phyloP scores from a whole-genome alignment of 2,329 filamentous ascomycete genomes.

The Tolypocladium amazonense region DNA sequence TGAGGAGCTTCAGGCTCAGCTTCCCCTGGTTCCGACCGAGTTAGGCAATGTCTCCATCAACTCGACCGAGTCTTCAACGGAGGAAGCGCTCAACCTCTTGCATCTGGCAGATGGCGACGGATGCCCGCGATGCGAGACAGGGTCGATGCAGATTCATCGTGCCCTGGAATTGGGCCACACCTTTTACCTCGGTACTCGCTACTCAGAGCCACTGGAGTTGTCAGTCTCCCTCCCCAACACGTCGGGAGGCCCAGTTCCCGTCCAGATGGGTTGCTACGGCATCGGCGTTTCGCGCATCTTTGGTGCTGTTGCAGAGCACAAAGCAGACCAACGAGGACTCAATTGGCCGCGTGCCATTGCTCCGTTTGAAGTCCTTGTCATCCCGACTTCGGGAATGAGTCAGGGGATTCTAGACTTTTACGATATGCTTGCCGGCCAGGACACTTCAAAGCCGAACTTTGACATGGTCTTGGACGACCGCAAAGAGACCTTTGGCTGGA shows the following conservation, averaged over 20 bases:
- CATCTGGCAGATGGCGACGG: constrained; percentile 55
- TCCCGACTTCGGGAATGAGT: constrained; percentile 38
- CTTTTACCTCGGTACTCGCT: constrained; percentile 84
- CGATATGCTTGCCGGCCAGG: constrained; percentile 37
- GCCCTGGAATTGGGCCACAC: constrained; percentile 92
- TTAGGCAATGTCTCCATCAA: constrained; percentile 2
- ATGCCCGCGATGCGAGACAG: constrained; percentile 60
- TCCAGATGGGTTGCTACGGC: constrained; percentile 95
- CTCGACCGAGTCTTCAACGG: constrained; percentile 22
- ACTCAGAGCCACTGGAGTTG: constrained; percentile 65
- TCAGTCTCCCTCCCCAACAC: constrained; percentile 33
- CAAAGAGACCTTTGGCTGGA: constrained; percentile 62
- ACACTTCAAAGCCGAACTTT: constrained; percentile 16
- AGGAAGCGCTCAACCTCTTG: constrained; percentile 46
- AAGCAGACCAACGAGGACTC: constrained; percentile 61
- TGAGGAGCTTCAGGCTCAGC: constrained; percentile 9
- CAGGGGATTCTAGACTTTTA: constrained; percentile 49
- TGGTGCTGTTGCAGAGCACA: constrained; percentile 69
- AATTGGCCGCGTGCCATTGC: constrained; percentile 85
- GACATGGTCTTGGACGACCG: constrained; percentile 72
- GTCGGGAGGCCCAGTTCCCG: constrained; percentile 30
- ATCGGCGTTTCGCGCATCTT: constrained; percentile 90
- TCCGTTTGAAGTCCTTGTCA: constrained; percentile 66
- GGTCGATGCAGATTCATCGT: constrained; percentile 52
- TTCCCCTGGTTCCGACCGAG: constrained; percentile 14